Evolutionary conservation across 768 basidiomycete species (phyloP).

Genomic region (Trametes punicea): DNA sequence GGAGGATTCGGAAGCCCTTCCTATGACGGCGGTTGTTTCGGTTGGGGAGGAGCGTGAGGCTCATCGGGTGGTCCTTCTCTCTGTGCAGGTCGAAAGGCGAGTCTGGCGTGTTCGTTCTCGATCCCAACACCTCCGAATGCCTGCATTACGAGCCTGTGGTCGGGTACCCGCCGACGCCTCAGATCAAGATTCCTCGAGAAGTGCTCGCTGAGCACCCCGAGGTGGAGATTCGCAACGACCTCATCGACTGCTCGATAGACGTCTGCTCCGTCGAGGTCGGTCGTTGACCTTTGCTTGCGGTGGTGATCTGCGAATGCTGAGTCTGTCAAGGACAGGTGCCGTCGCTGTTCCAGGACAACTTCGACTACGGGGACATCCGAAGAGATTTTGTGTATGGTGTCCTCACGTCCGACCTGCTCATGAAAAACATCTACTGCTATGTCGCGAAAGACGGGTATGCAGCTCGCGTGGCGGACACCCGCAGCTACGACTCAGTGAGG

Average conservation of each 20-base stretch:
- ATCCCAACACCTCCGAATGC: conserved; percentile 73
- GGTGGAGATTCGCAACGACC: conserved; percentile 83
- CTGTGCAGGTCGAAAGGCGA: conserved; percentile 61
- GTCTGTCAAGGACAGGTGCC: conserved; percentile 58
- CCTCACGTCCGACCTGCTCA: conserved; percentile 88
- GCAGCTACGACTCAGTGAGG: conserved; percentile 89
- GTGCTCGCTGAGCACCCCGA: conserved; percentile 70
- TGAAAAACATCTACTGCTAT: conserved; percentile 92
- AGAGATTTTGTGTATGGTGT: conserved; percentile 93
- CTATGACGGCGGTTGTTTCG: not conserved
- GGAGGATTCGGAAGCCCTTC: not conserved
- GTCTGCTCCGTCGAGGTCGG: conserved; percentile 89
- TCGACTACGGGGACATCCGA: conserved; percentile 91
- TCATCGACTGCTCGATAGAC: conserved; percentile 86
- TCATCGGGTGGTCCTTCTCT: not conserved
- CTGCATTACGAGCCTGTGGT: conserved; percentile 79
- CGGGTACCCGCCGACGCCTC: conserved; percentile 62
- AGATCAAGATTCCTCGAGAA: conserved; percentile 73
- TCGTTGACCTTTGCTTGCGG: conserved; percentile 14
- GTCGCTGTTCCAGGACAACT: conserved; percentile 96
- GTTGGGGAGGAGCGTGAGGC: not conserved
- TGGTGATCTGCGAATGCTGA: not conserved
- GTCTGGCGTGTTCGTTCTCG: conserved; percentile 74
- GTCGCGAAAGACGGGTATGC: conserved; percentile 88
- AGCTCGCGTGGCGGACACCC: conserved; percentile 89